Evolutionary conservation across 306 rosid species (phyloP).

Genomic region (Senna tora): DNA sequence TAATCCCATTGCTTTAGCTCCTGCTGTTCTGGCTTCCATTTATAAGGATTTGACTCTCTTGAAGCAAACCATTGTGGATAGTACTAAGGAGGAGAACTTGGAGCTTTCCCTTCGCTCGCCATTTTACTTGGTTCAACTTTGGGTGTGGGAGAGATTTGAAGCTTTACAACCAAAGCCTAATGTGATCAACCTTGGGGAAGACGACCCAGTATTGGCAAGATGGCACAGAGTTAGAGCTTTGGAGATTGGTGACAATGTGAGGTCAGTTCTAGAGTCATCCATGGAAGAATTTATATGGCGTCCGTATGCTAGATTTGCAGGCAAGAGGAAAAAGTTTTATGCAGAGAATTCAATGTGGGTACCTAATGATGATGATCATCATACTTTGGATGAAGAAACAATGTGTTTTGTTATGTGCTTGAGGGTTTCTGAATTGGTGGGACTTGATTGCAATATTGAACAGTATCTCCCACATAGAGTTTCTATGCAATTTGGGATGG

Average conservation of each 20-base stretch:
- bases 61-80: slow-evolving; percentile 34
- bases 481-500: slow-evolving; percentile 66
- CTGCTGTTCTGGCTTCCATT: slow-evolving; percentile 55
- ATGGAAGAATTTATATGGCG: slow-evolving; percentile 49
- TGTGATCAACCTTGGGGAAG: neutral
- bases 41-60: slow-evolving; percentile 52
- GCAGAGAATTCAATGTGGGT: slow-evolving; percentile 40
- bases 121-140: slow-evolving; percentile 59
- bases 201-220: slow-evolving; percentile 43
- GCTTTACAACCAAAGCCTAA: slow-evolving; percentile 45
- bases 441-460: slow-evolving; percentile 38
- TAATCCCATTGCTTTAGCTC: slow-evolving; percentile 55
- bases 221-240: slow-evolving; percentile 44
- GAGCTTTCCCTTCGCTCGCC: slow-evolving; percentile 46
- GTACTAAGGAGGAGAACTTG: neutral
- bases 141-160: slow-evolving; percentile 66
- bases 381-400: slow-evolving; percentile 26
- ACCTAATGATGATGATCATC: slow-evolving; percentile 14
- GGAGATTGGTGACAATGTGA: slow-evolving; percentile 42
- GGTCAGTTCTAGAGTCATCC: slow-evolving; percentile 41
- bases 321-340: slow-evolving; percentile 30
- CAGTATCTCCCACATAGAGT: slow-evolving; percentile 61
- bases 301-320: slow-evolving; percentile 43
- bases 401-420: slow-evolving; percentile 40
- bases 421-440: slow-evolving; percentile 52